Evolutionary conservation across 192 early-diverging fungal genomes (phyloP), one percentile per base, ranked within the genome.

Genomic region (Coemansia sp.): DNA sequence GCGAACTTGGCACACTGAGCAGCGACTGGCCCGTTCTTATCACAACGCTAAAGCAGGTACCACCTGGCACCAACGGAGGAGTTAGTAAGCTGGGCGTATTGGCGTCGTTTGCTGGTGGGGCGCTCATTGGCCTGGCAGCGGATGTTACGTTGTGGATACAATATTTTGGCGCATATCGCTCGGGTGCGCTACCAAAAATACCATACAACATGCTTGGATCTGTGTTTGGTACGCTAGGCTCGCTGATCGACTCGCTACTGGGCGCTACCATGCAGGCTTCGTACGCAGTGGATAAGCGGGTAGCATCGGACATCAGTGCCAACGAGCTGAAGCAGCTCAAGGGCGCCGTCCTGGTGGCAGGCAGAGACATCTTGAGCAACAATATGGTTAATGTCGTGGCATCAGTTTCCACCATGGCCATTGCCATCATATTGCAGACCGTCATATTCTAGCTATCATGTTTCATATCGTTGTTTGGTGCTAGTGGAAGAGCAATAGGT

Each of bases 61-160:
- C 96, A 11, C 90, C 91, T 29, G 96, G 96, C 2, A 96, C 94
- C 14, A 98, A 98, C 78, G 95, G 95, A 11, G 95, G 90, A 2
- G 76, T 97, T 10, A 89, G 88, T 15, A 74, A 79, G 17, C 66
- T 94, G 32, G 95, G 95, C 12, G 48, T 93, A n/a, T 73, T 79
- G 0, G 91, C 95, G 15, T 94, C 93, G 14, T 64, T 94, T 51
- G 85, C 77, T 8, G 94, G 95, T 23, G 95, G 94, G 29, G 63
- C 85, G 5, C 64, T 88, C 21, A 85, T 95, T 32, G 95, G 94
- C 10, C 39, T 90, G 10, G 70, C 84, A 0, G 89, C 87, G 11
- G 80, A 84, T 12, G 32, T 90, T 55, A 74, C 85, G 1, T 60
- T 91, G 15, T 64, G 77, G 57, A 17, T 84, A 31, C 89, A 90